Percentiles rank a stretch among this genome's conserved stretches.
Conservation (phyloP, 768 basidiomycete genomes). For the Lactarius psammicola region DNA sequence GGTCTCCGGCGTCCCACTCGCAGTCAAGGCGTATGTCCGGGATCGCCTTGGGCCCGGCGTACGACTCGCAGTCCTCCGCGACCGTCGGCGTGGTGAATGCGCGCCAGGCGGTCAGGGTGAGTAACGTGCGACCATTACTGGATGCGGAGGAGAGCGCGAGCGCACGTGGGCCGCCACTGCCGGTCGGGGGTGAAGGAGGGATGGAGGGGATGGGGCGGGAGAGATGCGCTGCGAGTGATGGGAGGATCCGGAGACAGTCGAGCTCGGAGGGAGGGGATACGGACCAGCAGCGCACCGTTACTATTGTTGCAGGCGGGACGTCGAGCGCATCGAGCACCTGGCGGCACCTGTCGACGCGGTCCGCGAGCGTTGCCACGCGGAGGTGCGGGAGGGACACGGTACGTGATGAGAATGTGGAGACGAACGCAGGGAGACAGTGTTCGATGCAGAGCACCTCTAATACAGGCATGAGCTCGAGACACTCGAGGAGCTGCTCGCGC, state of each 20-base stretch:
- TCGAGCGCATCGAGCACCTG: constrained; percentile 14
- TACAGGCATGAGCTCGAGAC: constrained; percentile 9
- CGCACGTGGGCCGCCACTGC: constrained; percentile 6
- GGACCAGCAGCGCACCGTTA: constrained; percentile 23
- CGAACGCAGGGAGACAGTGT: constrained; percentile 12
- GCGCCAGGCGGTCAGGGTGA: constrained; percentile 22
- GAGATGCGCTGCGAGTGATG: constrained; percentile 17
- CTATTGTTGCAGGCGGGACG: background rate
- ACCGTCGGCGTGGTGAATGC: constrained; percentile 8
- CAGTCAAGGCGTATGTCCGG: constrained; percentile 17
- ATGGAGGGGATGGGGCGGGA: background rate
- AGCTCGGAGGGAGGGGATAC: constrained; percentile 14
- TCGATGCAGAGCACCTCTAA: constrained; percentile 7
- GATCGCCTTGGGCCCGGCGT: constrained; percentile 7
- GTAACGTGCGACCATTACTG: constrained; percentile 1
- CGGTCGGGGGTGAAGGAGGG: background rate
- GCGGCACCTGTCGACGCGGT: constrained; percentile 20
- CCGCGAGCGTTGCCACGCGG: background rate
- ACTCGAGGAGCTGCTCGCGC: constrained; percentile 15
- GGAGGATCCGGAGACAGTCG: constrained; percentile 20
- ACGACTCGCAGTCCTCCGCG: constrained; percentile 12
- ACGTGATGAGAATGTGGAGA: background rate
- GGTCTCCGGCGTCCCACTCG: constrained; percentile 20
- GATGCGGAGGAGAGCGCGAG: constrained; percentile 15
- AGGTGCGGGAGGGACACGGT: constrained; percentile 7